Conservation (phyloP, 768 basidiomycete species). For the Dioszegia aurantiaca region DNA sequence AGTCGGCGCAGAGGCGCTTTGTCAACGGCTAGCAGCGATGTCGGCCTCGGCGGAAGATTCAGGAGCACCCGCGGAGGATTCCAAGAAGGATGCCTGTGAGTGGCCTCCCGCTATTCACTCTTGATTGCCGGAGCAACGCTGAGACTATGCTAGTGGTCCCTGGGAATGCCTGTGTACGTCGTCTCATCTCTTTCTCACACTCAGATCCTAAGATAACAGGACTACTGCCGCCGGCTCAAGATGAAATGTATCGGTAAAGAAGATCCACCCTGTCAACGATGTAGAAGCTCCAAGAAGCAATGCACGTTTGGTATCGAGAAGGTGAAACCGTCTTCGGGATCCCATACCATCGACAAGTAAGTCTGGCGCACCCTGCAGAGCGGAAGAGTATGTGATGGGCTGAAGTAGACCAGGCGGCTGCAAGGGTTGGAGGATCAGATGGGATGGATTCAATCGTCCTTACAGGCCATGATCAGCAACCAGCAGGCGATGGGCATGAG, state of each 20-base stretch:
- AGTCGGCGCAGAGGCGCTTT: too few relatives aligned
- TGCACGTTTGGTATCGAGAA: constrained; percentile 41
- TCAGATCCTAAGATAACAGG: constrained; percentile 13
- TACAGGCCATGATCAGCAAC: constrained; percentile 29
- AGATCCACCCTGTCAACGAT: constrained; percentile 46
- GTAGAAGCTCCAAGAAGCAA: constrained; percentile 28
- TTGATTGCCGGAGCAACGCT: background rate
- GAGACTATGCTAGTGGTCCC: background rate
- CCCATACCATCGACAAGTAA: constrained; percentile 34
- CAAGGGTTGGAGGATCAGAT: constrained; percentile 40
- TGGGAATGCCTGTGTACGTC: constrained; percentile 9
- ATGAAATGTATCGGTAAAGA: constrained; percentile 48
- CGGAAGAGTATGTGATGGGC: background rate
- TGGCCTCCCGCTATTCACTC: too few relatives aligned
- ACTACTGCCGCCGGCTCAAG: constrained; percentile 44
- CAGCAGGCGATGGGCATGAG: constrained; percentile 5
- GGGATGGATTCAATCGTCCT: constrained; percentile 29
- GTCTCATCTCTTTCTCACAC: background rate
- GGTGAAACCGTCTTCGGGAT: constrained; percentile 11
- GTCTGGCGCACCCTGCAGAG: too few relatives aligned
- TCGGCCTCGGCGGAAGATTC: background rate
- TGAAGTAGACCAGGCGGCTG: constrained; percentile 9
- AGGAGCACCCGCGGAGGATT: background rate
- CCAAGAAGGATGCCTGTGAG: constrained; percentile 1
- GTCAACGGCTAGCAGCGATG: background rate